phyloP scores from a whole-genome alignment of 768 basidiomycete species.

The Lentinula aciculospora region DNA sequence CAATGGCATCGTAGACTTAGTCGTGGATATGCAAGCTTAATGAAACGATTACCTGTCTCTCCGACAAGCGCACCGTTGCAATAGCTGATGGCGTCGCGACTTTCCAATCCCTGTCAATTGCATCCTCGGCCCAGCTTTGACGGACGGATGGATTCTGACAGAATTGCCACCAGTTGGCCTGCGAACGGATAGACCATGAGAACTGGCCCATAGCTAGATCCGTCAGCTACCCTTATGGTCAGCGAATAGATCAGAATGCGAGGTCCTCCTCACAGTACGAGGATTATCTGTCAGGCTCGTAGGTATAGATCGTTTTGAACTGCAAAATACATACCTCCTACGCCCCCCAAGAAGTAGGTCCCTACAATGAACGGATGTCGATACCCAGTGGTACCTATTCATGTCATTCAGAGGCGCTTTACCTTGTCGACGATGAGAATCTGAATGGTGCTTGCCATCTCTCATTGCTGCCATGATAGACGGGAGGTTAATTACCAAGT shows the following conservation, averaged over 20 bases:
- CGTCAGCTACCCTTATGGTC: constrained; percentile 25
- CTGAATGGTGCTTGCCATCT: background rate
- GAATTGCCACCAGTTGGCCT: constrained; percentile 35
- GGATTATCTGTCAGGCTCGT: constrained; percentile 30
- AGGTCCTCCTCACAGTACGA: constrained; percentile 31
- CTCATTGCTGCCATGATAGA: background rate
- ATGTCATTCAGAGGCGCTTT: background rate
- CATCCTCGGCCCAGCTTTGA: constrained; percentile 26
- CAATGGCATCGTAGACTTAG: background rate
- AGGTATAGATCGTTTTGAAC: background rate
- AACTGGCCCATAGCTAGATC: constrained; percentile 47
- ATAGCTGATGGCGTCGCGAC: constrained; percentile 29
- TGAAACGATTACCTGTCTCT: constrained; percentile 30
- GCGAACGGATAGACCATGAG: constrained; percentile 36
- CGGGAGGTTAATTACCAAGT: background rate
- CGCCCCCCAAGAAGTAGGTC: constrained; percentile 33
- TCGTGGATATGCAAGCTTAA: background rate
- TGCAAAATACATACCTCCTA: constrained; percentile 33
- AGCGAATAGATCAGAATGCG: background rate
- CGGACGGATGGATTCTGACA: constrained; percentile 20
- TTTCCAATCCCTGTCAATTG: constrained; percentile 21
- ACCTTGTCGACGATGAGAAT: background rate
- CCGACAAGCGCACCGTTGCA: constrained; percentile 27
- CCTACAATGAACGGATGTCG: constrained; percentile 47
- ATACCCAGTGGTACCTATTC: constrained; percentile 27